Conservation (phyloP, 176 grass and related monocot species). For the Thalia dealbata region DNA sequence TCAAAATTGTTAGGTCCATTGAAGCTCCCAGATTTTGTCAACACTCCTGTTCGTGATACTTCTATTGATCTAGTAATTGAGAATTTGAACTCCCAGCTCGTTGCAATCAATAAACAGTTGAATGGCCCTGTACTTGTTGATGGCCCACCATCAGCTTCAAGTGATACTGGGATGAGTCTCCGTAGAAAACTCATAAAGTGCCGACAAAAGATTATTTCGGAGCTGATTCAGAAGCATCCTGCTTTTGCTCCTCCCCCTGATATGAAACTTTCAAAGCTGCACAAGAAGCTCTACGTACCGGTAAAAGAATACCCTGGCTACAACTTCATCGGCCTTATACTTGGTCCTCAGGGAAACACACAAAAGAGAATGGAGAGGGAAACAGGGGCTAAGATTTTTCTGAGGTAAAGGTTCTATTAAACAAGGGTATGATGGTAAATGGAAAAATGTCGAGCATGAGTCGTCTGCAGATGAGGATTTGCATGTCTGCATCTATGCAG, state of each 20-base stretch:
- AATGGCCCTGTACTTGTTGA: not conserved
- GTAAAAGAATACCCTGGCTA: slow-evolving; percentile 16
- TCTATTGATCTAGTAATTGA: slow-evolving; percentile 1
- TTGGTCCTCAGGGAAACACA: slow-evolving; percentile 18
- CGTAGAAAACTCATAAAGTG: not conserved
- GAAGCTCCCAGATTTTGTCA: slow-evolving; percentile 13
- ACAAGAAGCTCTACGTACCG: slow-evolving; percentile 20
- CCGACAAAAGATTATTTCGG: slow-evolving; percentile 11
- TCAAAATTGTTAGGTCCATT: slow-evolving; percentile 12
- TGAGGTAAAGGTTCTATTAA: slow-evolving; percentile 18
- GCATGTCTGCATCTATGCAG: slow-evolving; percentile 14
- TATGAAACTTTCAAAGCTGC: slow-evolving; percentile 2
- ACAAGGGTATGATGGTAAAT: not conserved
- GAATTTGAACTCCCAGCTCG: slow-evolving; percentile 12
- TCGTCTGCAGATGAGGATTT: slow-evolving; percentile 3
- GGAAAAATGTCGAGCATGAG: not conserved
- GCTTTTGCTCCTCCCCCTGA: slow-evolving; percentile 1
- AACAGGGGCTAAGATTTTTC: slow-evolving; percentile 15
- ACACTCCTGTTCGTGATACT: not conserved
- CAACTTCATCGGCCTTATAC: slow-evolving; percentile 25
- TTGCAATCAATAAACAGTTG: slow-evolving; percentile 7
- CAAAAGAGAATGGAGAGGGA: slow-evolving; percentile 23
- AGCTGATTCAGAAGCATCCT: slow-evolving; percentile 21
- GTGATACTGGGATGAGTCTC: not conserved
- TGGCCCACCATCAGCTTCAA: not conserved